Percentiles rank a stretch among this genome's conserved stretches.
Evolutionary conservation across 2,329 filamentous ascomycete genomes (phyloP).

Genomic region (Sarocladium strictum): DNA sequence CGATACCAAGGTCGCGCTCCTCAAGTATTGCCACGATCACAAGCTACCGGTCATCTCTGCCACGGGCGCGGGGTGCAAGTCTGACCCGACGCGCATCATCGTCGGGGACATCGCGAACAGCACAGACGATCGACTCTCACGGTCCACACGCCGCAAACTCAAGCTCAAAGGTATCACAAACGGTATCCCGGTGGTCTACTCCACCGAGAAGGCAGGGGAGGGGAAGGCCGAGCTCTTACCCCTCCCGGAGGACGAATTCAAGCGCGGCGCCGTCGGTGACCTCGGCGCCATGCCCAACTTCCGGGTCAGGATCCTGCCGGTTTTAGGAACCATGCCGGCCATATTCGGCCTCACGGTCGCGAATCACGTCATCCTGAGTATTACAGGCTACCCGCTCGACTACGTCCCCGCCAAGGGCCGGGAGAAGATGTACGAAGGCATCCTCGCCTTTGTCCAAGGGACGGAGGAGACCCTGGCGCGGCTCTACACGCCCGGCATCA

Average conservation of each 20-base stretch:
- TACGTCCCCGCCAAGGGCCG: constrained; percentile 75
- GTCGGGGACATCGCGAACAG: constrained; percentile 87
- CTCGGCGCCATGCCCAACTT: constrained; percentile 89
- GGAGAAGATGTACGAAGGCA: constrained; percentile 87
- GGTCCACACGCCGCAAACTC: constrained; percentile 73
- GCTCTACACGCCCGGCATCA: constrained; percentile 23
- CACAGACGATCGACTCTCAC: constrained; percentile 82
- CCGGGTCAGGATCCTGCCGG: constrained; percentile 87
- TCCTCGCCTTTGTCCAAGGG: constrained; percentile 69
- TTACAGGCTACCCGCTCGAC: constrained; percentile 79
- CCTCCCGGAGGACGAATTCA: constrained; percentile 78
- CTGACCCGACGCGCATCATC: constrained; percentile 73
- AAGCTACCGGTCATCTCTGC: constrained; percentile 80
- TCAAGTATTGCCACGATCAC: constrained; percentile 80
- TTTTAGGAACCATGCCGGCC: constrained; percentile 94
- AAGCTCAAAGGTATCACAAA: constrained; percentile 72
- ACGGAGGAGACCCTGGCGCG: constrained; percentile 71
- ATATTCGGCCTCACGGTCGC: constrained; percentile 89
- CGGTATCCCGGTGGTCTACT: constrained; percentile 89
- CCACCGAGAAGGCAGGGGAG: constrained; percentile 80
- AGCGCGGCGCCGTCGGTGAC: constrained; percentile 79
- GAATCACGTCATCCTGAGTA: constrained; percentile 83
- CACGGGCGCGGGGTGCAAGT: constrained; percentile 96
- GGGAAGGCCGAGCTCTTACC: constrained; percentile 89
- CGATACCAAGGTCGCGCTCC: constrained; percentile 84